These are phyloP conservation scores for Spergularia marina DNA, from an alignment of 148 eudicot genomes.

Conservation along the genomic window DNA sequence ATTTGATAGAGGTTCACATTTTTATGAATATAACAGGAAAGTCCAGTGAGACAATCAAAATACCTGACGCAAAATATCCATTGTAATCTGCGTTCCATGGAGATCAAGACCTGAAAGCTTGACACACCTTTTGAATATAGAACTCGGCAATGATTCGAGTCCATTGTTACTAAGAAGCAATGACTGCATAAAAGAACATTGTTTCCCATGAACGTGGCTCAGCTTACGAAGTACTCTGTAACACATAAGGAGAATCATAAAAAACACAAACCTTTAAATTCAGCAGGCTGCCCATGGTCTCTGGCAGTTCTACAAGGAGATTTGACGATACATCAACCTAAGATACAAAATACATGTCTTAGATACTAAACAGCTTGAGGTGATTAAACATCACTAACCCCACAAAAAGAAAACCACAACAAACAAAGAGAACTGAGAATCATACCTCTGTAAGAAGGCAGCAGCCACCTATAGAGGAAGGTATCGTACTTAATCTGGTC, in stretches of 20 bases:
- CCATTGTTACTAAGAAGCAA: constrained; percentile 77
- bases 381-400: neutral
- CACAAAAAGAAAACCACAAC: neutral
- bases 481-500: constrained; percentile 53
- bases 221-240: too few species aligned
- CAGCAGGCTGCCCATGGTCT: constrained; percentile 55
- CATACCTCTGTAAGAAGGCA: constrained; percentile 69
- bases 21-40: neutral
- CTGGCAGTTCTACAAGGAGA: constrained; percentile 73
- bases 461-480: constrained; percentile 66
- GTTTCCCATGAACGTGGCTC: neutral
- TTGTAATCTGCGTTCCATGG: constrained; percentile 82
- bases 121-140: constrained; percentile 55
- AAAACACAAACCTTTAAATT: constrained; percentile 59
- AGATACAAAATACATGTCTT: constrained; percentile 14
- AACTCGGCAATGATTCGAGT: constrained; percentile 61
- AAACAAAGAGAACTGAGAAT: neutral
- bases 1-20: too few species aligned
- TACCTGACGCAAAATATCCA: constrained; percentile 79
- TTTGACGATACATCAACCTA: constrained; percentile 91
- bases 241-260: neutral
- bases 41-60: constrained; percentile 12
- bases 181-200: constrained; percentile 36
- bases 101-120: constrained; percentile 78
- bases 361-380: constrained; percentile 1